Conservation (phyloP, 2,329 filamentous ascomycete genomes). For the Nemania sp. region DNA sequence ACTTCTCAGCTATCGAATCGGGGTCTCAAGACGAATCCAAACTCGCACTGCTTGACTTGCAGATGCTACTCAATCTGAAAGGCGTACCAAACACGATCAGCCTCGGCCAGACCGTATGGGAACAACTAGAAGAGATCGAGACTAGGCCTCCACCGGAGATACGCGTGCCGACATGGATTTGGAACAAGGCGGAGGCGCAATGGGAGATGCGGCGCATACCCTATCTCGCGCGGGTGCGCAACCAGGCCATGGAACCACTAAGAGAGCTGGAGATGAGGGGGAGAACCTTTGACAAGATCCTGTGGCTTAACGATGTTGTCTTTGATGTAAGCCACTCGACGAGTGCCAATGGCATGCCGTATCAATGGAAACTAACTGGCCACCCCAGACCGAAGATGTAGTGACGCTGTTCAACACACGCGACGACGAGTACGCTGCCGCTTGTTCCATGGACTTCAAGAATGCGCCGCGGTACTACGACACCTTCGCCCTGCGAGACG, state of each 20-base stretch:
- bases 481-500: conserved; percentile 63
- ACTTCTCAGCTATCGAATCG: conserved; percentile 67
- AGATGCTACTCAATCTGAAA: conserved; percentile 53
- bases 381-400: conserved; percentile 48
- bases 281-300: conserved; percentile 56
- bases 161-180: conserved; percentile 63
- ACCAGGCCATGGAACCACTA: conserved; percentile 64
- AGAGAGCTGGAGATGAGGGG: conserved; percentile 52
- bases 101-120: conserved; percentile 56
- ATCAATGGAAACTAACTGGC: conserved; percentile 22
- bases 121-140: conserved; percentile 60
- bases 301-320: conserved; percentile 65
- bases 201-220: conserved; percentile 67
- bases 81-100: conserved; percentile 58
- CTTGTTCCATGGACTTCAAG: conserved; percentile 63
- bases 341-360: conserved; percentile 22
- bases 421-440: conserved; percentile 59
- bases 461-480: conserved; percentile 59
- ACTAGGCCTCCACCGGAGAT: conserved; percentile 40
- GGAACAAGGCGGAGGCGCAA: conserved; percentile 51
- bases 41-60: conserved; percentile 60
- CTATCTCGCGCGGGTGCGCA: conserved; percentile 66
- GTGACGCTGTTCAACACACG: conserved; percentile 57
- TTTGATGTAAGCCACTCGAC: conserved; percentile 49
- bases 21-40: conserved; percentile 71